phyloP scores from a whole-genome alignment of 495 filamentous ascomycete species.

The Sphaerosporella brunnea region DNA sequence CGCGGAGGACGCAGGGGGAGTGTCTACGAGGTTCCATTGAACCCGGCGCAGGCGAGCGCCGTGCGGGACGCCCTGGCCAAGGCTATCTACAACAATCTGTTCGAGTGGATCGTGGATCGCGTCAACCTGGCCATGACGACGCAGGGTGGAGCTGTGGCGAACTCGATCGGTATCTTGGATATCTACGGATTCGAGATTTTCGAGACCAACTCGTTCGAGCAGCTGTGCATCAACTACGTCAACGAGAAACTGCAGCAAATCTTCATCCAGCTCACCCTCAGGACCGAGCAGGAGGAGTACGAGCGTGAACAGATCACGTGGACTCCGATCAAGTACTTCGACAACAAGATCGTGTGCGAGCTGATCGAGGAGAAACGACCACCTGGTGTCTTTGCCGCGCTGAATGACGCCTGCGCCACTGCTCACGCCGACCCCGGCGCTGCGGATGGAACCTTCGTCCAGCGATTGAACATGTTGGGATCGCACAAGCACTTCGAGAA shows the following conservation, averaged over 20 bases:
- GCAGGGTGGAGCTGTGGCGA: slow-evolving; percentile 43
- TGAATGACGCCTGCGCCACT: slow-evolving; percentile 96
- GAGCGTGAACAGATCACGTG: slow-evolving; percentile 90
- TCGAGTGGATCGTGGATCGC: slow-evolving; percentile 94
- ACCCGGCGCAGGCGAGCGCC: slow-evolving; percentile 76
- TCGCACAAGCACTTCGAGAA: slow-evolving; percentile 80
- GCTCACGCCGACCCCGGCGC: slow-evolving; percentile 88
- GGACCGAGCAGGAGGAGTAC: slow-evolving; percentile 97
- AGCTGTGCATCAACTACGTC: slow-evolving; percentile 99
- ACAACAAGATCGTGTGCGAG: slow-evolving; percentile 98
- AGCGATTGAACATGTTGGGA: slow-evolving; percentile 70
- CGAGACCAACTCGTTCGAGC: slow-evolving; percentile 96
- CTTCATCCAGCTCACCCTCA: slow-evolving; percentile 94
- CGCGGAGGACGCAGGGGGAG: slow-evolving; percentile 63
- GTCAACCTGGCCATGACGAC: slow-evolving; percentile 81
- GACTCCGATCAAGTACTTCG: slow-evolving; percentile 98
- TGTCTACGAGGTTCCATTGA: slow-evolving; percentile 82
- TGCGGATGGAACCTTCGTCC: slow-evolving; percentile 89
- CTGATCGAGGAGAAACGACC: slow-evolving; percentile 86
- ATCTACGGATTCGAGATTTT: slow-evolving; percentile 99
- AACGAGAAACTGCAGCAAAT: slow-evolving; percentile 99
- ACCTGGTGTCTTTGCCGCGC: slow-evolving; percentile 80
- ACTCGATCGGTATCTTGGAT: slow-evolving; percentile 93
- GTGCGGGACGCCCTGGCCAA: slow-evolving; percentile 86
- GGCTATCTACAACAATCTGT: slow-evolving; percentile 92